phyloP scores from a whole-genome alignment of 495 filamentous ascomycete species.

The Neurospora pannonica region DNA sequence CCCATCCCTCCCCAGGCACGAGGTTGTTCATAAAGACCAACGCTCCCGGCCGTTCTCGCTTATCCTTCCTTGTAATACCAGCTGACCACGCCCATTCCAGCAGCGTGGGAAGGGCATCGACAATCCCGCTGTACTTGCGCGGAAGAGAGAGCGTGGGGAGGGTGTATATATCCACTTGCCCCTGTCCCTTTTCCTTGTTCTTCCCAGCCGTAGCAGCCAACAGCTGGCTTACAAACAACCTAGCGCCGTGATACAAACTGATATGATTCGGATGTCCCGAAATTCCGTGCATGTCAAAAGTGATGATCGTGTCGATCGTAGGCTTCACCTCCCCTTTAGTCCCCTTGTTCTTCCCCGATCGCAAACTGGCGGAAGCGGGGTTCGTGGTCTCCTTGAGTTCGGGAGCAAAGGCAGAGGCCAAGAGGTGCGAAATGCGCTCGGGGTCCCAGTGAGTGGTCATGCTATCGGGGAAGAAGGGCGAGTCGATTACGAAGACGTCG shows the following conservation, averaged over 20 bases:
- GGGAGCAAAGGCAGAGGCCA: conserved; percentile 61
- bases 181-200: conserved; percentile 3
- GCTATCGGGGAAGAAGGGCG: conserved; percentile 73
- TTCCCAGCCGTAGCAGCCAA: conserved; percentile 52
- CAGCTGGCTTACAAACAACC: conserved; percentile 55
- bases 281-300: conserved; percentile 74
- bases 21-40: conserved; percentile 61
- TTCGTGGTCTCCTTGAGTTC: conserved; percentile 31
- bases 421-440: conserved; percentile 55
- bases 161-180: conserved; percentile 64
- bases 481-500: conserved; percentile 77
- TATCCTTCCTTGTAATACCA: conserved; percentile 26
- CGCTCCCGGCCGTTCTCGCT: conserved; percentile 35
- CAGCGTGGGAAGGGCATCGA: conserved; percentile 66
- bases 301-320: conserved; percentile 73
- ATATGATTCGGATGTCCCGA: conserved; percentile 88
- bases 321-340: conserved; percentile 23
- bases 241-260: conserved; percentile 72
- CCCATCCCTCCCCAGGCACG: conserved; percentile 38
- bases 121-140: conserved; percentile 70
- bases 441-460: conserved; percentile 70
- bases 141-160: conserved; percentile 57
- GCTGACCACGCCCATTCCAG: conserved; percentile 26
- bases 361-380: not conserved
- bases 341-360: not conserved